Conservation (phyloP, 2,329 filamentous ascomycete species). For the Bipolaris victoriae region DNA sequence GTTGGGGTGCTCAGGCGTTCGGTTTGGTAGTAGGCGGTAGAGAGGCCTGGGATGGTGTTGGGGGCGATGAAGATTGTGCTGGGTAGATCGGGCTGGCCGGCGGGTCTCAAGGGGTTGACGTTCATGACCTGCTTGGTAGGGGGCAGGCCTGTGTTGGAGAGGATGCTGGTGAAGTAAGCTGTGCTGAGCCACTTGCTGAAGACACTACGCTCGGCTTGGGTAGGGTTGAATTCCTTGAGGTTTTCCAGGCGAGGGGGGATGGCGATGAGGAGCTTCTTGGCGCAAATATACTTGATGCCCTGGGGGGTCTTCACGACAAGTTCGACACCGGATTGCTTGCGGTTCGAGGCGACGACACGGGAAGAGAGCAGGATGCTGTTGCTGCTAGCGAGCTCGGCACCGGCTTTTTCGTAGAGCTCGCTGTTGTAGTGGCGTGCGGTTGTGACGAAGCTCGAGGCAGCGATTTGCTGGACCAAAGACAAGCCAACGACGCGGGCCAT, state of each 20-base stretch:
- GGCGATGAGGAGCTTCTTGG: conserved; percentile 52
- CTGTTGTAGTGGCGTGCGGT: conserved; percentile 8
- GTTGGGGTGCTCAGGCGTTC: not conserved
- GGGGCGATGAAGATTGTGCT: not conserved
- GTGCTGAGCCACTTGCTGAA: conserved; percentile 50
- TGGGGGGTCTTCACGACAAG: conserved; percentile 22
- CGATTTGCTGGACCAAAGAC: conserved; percentile 1
- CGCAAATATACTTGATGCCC: conserved; percentile 40
- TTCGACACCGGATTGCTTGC: not conserved
- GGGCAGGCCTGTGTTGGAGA: conserved; percentile 50
- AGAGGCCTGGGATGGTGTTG: not conserved
- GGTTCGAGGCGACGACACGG: not conserved
- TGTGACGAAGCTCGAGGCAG: conserved; percentile 2
- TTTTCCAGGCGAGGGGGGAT: conserved; percentile 50
- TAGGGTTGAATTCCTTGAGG: conserved; percentile 49
- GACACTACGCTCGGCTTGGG: conserved; percentile 39
- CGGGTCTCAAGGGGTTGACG: not conserved
- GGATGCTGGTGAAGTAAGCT: conserved; percentile 49
- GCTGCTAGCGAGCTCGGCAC: conserved; percentile 11
- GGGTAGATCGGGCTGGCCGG: not conserved
- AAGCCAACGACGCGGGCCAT: conserved; percentile 11
- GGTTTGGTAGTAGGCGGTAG: not conserved
- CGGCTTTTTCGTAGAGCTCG: conserved; percentile 11
- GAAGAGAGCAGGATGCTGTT: conserved; percentile 22
- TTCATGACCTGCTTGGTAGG: conserved; percentile 1